Evolutionary conservation across 2,329 filamentous ascomycete species (phyloP).

Genomic region (Colletotrichum sp.): DNA sequence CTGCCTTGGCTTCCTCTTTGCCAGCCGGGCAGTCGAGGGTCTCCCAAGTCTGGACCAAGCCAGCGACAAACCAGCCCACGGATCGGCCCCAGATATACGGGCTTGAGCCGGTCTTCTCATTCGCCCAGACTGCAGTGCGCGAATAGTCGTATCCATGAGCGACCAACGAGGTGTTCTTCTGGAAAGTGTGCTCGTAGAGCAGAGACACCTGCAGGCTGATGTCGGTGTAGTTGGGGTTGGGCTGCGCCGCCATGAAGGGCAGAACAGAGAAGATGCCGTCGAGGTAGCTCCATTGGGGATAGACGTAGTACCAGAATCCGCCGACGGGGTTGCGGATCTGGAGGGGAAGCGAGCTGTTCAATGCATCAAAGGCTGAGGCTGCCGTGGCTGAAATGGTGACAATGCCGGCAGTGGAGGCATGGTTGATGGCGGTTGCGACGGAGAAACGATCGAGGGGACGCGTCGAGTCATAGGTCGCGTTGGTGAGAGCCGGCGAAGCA

Average conservation of each 20-base stretch:
- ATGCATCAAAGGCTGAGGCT: constrained; percentile 14
- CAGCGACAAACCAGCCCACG: constrained; percentile 21
- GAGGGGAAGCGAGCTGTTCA: constrained; percentile 24
- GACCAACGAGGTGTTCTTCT: constrained; percentile 11
- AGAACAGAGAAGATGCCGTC: constrained; percentile 57
- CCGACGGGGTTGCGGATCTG: constrained; percentile 34
- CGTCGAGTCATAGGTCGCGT: constrained; percentile 15
- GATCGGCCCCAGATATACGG: constrained; percentile 21
- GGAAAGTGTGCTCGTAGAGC: constrained; percentile 16
- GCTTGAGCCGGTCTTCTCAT: constrained; percentile 19
- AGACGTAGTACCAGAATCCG: constrained; percentile 43
- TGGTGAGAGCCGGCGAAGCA: constrained; percentile 11
- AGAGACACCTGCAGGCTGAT: constrained; percentile 25
- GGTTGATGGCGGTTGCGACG: constrained; percentile 20
- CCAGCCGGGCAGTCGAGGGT: background rate
- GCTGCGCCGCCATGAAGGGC: constrained; percentile 38
- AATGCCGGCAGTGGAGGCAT: background rate
- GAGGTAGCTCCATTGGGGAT: constrained; percentile 57
- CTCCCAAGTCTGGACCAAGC: constrained; percentile 22
- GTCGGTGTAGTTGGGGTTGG: constrained; percentile 20
- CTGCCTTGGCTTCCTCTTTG: background rate
- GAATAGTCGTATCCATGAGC: constrained; percentile 23
- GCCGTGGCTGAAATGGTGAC: constrained; percentile 1
- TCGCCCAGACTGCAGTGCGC: constrained; percentile 19
- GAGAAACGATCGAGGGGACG: constrained; percentile 28